These are phyloP conservation scores for Neurospora sp. DNA, from an alignment of 2,329 filamentous ascomycete species.

Conservation along the genomic window DNA sequence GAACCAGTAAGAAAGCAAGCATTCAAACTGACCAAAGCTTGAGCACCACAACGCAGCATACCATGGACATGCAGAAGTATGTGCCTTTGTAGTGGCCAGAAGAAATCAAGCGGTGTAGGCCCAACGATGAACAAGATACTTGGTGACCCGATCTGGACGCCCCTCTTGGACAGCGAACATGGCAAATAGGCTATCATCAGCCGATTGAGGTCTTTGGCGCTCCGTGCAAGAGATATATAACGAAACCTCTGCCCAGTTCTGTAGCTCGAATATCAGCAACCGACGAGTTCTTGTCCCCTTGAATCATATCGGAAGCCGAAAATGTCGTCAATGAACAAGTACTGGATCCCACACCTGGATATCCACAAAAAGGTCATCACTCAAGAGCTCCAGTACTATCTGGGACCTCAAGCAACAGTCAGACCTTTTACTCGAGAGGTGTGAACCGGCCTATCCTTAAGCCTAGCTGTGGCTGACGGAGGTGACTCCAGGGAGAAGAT, in stretches of 20 bases:
- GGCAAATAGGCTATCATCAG: background rate
- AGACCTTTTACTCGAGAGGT: constrained; percentile 47
- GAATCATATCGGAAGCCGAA: constrained; percentile 5
- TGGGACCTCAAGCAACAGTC: constrained; percentile 48
- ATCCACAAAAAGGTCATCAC: constrained; percentile 53
- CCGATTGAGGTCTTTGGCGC: background rate
- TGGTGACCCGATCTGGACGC: constrained; percentile 7
- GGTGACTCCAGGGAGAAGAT: constrained; percentile 42
- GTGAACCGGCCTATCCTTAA: constrained; percentile 22
- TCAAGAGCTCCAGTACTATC: constrained; percentile 46
- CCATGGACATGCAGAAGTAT: constrained; percentile 6
- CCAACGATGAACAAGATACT: constrained; percentile 5
- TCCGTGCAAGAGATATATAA: background rate
- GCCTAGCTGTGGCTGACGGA: constrained; percentile 9
- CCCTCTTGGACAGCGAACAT: constrained; percentile 9
- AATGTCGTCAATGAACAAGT: constrained; percentile 40
- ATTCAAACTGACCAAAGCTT: background rate
- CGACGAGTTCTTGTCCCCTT: background rate
- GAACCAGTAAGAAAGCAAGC: constrained; percentile 11
- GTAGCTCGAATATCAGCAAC: background rate
- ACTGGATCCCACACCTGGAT: constrained; percentile 50
- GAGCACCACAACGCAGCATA: constrained; percentile 8
- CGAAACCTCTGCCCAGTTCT: background rate
- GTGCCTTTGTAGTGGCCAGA: constrained; percentile 10
- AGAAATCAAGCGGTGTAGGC: constrained; percentile 13